Evolutionary conservation across 2,329 filamentous ascomycete species (phyloP).

Genomic region (Dichotomopilus funicola): DNA sequence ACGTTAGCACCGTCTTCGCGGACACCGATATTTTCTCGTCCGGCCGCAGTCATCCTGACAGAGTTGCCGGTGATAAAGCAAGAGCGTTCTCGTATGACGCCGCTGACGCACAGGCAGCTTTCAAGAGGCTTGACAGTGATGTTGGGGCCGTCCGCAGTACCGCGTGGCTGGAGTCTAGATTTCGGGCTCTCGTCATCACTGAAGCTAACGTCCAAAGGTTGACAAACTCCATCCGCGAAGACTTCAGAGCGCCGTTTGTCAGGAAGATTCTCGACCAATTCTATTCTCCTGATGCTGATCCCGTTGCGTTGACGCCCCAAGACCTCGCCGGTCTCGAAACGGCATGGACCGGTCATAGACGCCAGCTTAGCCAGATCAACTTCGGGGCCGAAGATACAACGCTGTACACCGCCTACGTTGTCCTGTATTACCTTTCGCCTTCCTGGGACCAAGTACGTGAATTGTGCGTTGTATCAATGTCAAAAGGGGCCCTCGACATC

Average conservation of each 20-base stretch:
- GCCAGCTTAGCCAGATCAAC: not conserved
- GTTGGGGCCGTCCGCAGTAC: not conserved
- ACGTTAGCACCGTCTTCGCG: not conserved
- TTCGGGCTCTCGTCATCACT: not conserved
- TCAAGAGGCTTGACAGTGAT: not conserved
- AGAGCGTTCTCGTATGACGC: not conserved
- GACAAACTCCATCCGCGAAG: not conserved
- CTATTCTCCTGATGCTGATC: not conserved
- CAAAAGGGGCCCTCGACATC: not conserved
- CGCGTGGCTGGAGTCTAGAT: not conserved
- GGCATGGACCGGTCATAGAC: not conserved
- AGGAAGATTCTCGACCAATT: not conserved
- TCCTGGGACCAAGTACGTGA: not conserved
- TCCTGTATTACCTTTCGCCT: not conserved
- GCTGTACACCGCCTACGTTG: not conserved
- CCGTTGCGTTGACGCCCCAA: not conserved
- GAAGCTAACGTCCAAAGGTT: not conserved
- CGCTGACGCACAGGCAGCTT: not conserved
- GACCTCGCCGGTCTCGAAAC: not conserved
- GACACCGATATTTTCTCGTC: constrained; percentile 2
- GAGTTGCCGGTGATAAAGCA: not conserved
- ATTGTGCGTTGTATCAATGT: not conserved
- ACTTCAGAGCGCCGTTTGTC: not conserved
- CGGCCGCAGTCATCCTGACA: too few relatives aligned
- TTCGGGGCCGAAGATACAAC: not conserved